Percentiles rank a stretch among this genome's conserved stretches.
phyloP scores from a whole-genome alignment of 2,329 filamentous ascomycete genomes.

The Fusarium oxysporum region DNA sequence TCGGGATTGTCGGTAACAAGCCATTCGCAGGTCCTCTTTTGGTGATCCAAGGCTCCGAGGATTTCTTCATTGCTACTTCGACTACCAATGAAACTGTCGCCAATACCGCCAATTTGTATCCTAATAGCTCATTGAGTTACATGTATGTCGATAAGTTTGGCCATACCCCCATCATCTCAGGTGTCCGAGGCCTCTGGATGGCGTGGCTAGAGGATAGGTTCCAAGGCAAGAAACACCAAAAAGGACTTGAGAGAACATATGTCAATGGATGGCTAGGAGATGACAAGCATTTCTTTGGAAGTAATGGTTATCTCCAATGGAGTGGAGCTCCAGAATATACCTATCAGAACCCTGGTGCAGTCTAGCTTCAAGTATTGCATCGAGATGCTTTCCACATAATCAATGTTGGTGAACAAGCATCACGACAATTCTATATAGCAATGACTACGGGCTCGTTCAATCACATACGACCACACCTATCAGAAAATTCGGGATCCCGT shows the following conservation, averaged over 20 bases:
- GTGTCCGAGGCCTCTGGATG: background rate
- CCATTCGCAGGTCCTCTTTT: background rate
- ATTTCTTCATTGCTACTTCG: background rate
- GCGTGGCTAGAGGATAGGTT: background rate
- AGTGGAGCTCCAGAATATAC: conserved; percentile 7
- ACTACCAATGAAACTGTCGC: background rate
- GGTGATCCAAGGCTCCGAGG: conserved; percentile 2
- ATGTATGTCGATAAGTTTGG: background rate
- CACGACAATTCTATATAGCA: background rate
- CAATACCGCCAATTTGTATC: rapidly evolving
- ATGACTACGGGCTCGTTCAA: background rate
- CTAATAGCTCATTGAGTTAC: background rate
- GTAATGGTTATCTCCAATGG: conserved; percentile 9
- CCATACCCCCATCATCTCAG: conserved; percentile 2
- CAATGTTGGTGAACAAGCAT: background rate
- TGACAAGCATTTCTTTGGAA: background rate
- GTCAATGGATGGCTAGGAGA: background rate
- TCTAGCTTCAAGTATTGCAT: background rate
- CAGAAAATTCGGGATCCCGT: background rate
- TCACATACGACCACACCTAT: background rate
- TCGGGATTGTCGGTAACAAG: background rate
- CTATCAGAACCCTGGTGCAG: conserved; percentile 13
- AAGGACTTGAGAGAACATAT: background rate
- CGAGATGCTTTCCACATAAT: background rate
- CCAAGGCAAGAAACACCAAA: background rate